Conservation (phyloP, 495 filamentous ascomycete genomes). For the Astrothelium macrocarpum region DNA sequence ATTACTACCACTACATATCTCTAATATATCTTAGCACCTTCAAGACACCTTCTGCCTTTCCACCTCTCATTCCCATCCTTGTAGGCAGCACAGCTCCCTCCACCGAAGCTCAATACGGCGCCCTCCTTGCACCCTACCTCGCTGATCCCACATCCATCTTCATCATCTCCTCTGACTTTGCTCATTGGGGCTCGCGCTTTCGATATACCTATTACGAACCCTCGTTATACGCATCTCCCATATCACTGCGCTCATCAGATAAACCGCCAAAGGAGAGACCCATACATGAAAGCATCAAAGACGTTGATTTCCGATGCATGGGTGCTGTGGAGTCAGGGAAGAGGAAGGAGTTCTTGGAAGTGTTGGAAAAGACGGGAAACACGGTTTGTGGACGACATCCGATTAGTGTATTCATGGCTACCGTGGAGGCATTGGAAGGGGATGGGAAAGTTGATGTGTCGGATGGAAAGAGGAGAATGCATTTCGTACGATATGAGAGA, state of each 20-base stretch:
- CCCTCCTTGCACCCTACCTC: constrained; percentile 68
- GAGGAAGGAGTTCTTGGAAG: constrained; percentile 57
- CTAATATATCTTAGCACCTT: constrained; percentile 19
- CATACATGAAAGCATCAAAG: constrained; percentile 78
- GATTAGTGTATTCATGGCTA: constrained; percentile 89
- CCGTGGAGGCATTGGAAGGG: constrained; percentile 49
- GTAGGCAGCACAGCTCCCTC: constrained; percentile 62
- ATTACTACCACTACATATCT: neutral
- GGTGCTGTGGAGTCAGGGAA: constrained; percentile 66
- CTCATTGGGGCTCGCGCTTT: constrained; percentile 89
- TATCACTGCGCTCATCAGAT: constrained; percentile 28
- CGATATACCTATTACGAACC: constrained; percentile 74
- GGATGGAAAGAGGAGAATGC: constrained; percentile 53
- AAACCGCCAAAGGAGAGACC: constrained; percentile 41
- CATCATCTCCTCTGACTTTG: constrained; percentile 89
- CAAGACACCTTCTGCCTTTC: constrained; percentile 42
- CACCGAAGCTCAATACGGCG: constrained; percentile 61
- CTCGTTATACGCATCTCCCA: constrained; percentile 13
- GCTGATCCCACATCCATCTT: constrained; percentile 69
- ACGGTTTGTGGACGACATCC: constrained; percentile 95
- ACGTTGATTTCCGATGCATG: constrained; percentile 75
- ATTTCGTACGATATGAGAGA: constrained; percentile 84
- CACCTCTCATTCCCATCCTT: constrained; percentile 75
- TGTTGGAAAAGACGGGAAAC: constrained; percentile 65
- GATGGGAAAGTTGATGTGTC: constrained; percentile 25